A percentile compares a stretch with the other conserved stretches of the same genome.
These are phyloP conservation scores for Crithidia acanthocephali DNA, from an alignment of 208 protist genomes.

Conservation along the genomic window DNA sequence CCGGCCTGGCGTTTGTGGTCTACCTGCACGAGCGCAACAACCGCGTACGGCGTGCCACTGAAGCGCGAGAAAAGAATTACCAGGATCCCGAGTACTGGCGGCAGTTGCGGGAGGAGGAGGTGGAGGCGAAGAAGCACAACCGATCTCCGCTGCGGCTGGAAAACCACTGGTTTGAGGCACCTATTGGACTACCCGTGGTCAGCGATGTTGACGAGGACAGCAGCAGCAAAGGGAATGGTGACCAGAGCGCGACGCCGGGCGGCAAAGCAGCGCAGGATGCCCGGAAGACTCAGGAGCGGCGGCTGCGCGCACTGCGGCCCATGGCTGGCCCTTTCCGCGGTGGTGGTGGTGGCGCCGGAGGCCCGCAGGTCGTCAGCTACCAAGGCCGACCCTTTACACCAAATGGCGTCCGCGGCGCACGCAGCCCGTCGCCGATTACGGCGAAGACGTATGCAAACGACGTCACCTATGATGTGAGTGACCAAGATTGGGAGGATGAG, in stretches of 20 bases:
- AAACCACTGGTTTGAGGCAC: slow-evolving; percentile 30
- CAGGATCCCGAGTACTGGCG: slow-evolving; percentile 47
- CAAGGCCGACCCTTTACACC: slow-evolving; percentile 57
- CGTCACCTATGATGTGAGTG: slow-evolving; percentile 27
- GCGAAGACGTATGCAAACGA: slow-evolving; percentile 25
- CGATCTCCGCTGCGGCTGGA: slow-evolving; percentile 25
- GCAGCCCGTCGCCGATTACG: slow-evolving; percentile 19
- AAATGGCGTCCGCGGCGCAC: slow-evolving; percentile 41
- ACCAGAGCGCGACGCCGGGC: neutral
- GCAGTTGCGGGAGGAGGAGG: slow-evolving; percentile 34
- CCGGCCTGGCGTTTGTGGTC: slow-evolving; percentile 37
- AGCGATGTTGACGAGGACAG: neutral
- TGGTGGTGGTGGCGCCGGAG: slow-evolving; percentile 8
- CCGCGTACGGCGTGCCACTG: slow-evolving; percentile 41
- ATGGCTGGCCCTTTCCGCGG: neutral
- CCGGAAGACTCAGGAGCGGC: slow-evolving; percentile 12
- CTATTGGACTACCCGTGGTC: neutral
- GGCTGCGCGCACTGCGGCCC: neutral
- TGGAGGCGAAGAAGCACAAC: slow-evolving; percentile 14
- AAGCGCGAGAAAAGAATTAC: slow-evolving; percentile 37
- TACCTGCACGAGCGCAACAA: slow-evolving; percentile 44
- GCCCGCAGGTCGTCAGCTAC: slow-evolving; percentile 43
- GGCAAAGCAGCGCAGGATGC: neutral
- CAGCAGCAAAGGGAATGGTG: neutral
- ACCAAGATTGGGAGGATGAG: slow-evolving; percentile 29